Base-by-base conservation (phyloP, 345 rosid genomes). In the Leavenworthia alabamica region DNA sequence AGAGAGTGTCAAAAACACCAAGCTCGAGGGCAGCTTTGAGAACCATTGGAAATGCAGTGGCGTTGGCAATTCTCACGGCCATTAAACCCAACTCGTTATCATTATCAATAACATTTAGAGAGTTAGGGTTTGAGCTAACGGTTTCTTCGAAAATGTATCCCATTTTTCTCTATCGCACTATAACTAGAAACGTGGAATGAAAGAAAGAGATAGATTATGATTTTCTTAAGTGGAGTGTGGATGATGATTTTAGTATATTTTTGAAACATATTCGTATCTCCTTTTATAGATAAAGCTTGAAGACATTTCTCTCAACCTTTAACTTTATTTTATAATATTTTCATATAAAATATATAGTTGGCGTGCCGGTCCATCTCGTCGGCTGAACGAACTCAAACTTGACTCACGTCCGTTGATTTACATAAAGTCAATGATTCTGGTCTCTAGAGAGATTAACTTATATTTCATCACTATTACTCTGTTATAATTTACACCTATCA, bases 21-120 rank as follows among this genome's bases (percentile, higher is more conserved):
- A 81, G 79, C 60, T 84, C 80, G 0, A 84, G 7, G 13, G 77
- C 48, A 1, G 86, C 75, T 29, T 75, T 80, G 13, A 82, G 75
- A 0, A 77, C 75, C 90, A 79, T 75, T 0, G 82, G 82, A 29
- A 75, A 61, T 7, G 67, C 70, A 0, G 54, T 64, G 0, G 76
- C 72, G 17, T 57, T 67, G 20, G 81, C 75, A 20, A 80, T 23
- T 35, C 75, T 41, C 1, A 72, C 39, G 22, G 82, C 87, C 49
- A 52, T 67, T 66, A 60, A 77, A 28, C 82, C 76, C 6, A 59
- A 37, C 56, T 82, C 71, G 24, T 67, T 68, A 26, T 75, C 82
- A 17, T 35, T 54, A 19, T 56, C 32, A 54, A 33, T 7, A 43
- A 42, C 68, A 19, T 0, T n/a, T 14, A 4, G 26, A 3, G 28